Evolutionary conservation across 768 basidiomycete genomes (phyloP).

Genomic region (Calocera viscosa): DNA sequence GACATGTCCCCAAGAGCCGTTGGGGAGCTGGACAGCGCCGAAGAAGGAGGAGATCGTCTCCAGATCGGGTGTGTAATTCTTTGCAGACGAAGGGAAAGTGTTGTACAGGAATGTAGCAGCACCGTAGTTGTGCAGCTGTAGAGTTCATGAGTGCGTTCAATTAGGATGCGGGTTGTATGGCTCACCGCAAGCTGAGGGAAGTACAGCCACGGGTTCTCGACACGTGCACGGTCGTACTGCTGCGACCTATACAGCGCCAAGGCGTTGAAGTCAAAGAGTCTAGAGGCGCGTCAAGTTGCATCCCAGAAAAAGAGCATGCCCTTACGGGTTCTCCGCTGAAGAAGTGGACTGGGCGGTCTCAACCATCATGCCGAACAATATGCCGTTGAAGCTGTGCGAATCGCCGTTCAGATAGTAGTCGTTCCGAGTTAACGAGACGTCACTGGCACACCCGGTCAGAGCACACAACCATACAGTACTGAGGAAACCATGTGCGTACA

Average conservation of each 20-base stretch:
- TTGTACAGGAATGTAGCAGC: background rate
- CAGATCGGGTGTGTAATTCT: constrained; percentile 13
- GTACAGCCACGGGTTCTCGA: constrained; percentile 6
- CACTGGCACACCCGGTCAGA: background rate
- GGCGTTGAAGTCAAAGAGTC: constrained; percentile 1
- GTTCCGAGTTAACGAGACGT: background rate
- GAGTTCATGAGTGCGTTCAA: background rate
- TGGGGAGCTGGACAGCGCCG: constrained; percentile 11
- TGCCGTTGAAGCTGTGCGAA: constrained; percentile 4
- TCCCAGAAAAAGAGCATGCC: background rate
- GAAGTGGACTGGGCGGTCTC: background rate
- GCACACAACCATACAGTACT: background rate
- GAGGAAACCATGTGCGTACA: background rate
- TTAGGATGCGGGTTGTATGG: background rate
- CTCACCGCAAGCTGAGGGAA: constrained; percentile 7
- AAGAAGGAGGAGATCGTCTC: constrained; percentile 17
- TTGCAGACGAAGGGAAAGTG: constrained; percentile 10
- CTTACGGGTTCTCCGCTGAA: constrained; percentile 1
- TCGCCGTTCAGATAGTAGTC: constrained; percentile 4
- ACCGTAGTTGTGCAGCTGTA: constrained; percentile 1
- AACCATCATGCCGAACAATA: constrained; percentile 1
- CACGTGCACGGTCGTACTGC: constrained; percentile 4
- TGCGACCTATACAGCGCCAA: background rate
- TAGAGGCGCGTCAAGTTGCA: background rate
- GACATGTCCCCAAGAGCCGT: constrained; percentile 13